Evolutionary conservation across 371 early-diverging fungal species (phyloP), one percentile per base, ranked within the genome.

Genomic region (Mortierella sp.): DNA sequence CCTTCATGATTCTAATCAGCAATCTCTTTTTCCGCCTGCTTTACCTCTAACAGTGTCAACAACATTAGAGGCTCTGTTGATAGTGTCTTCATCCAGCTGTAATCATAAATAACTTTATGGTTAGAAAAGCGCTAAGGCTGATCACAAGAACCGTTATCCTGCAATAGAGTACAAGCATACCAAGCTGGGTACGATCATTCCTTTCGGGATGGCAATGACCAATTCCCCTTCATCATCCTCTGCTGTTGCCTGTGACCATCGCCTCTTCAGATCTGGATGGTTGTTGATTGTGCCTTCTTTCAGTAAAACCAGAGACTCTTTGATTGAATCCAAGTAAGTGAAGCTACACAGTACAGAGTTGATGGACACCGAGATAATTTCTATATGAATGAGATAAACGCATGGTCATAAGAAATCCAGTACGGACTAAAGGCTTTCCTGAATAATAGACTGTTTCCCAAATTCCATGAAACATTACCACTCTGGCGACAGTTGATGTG

Each of bases 201-300:
- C 84, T 1, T 83, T 62, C 0, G 94, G 95, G 38, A 95, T 68
- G 32, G 76, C 77, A 13, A 94, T 87, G 10, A 76, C 81, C 21
- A 95, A 71, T 59, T 94, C 94, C 4, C 95, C 94, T 47, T 89
- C 89, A 59, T 93, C 93, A 16, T 86, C 84, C 57, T 88, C 89
- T 52, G 90, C 86, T 50, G 91, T 75, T 4, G 91, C 90, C 70
- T 82, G 85, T 4, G 88, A 72, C 79, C 90, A 90, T 70, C 84
- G 84, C 36, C 89, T 87, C 61, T 90, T 87, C 53, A 90, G 88
- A 13, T 88, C 88, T 48, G 84, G 88, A 58, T 92, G 91, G 58
- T 92, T 87, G 24, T 84, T 77, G 58, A 89, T 87, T 16, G 86
- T 83, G 58, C 88, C 84, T 52, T 87, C 86, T 43, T 84, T 80